A percentile compares a stretch with the other conserved stretches of the same genome.
Evolutionary conservation across 192 early-diverging fungal genomes (phyloP).

Genomic region (Jimgerdemannia flammicorona): DNA sequence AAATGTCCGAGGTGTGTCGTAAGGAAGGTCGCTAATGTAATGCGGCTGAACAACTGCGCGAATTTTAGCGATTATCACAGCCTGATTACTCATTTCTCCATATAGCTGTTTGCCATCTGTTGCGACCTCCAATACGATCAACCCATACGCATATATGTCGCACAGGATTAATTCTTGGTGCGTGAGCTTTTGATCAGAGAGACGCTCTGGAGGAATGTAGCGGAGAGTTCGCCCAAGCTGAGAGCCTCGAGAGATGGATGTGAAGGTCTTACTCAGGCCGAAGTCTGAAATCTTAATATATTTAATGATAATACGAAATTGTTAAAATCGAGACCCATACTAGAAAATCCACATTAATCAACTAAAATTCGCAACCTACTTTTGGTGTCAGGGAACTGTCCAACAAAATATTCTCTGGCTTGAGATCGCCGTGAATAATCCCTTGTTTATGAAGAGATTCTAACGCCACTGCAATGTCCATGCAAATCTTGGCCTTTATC

Average conservation of each 20-base stretch:
- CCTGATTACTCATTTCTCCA: not conserved
- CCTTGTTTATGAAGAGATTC: not conserved
- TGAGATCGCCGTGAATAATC: not conserved
- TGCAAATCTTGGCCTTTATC: not conserved
- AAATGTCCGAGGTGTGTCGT: not conserved
- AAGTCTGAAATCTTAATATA: not conserved
- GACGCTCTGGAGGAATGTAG: not conserved
- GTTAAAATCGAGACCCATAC: not conserved
- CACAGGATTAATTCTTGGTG: not conserved
- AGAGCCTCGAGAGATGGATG: not conserved
- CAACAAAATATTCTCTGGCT: not conserved
- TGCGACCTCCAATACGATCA: not conserved
- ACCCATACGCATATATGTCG: not conserved
- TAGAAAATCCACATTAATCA: not conserved
- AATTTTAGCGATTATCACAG: not conserved
- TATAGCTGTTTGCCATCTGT: not conserved
- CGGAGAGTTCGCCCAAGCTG: not conserved
- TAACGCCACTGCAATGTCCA: not conserved
- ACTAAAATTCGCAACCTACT: not conserved
- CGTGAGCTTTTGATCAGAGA: not conserved
- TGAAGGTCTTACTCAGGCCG: not conserved
- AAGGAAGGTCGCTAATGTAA: not conserved
- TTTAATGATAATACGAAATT: not conserved
- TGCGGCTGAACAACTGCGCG: not conserved
- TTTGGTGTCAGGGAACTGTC: not conserved